phyloP scores from a whole-genome alignment of 2,329 filamentous ascomycete genomes.

The Escovopsis weberi region DNA sequence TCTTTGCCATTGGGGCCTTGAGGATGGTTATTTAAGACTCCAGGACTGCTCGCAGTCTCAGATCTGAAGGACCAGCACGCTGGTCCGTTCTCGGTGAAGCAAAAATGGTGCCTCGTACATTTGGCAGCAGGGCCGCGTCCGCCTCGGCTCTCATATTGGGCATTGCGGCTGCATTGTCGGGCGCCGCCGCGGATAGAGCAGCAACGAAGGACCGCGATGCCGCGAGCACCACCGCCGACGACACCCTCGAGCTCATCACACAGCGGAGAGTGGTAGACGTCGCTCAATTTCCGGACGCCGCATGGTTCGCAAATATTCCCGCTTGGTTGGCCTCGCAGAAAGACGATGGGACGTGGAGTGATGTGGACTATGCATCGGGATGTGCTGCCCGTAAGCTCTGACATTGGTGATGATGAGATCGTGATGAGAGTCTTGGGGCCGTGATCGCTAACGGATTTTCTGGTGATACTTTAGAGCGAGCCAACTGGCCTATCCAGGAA shows the following conservation, averaged over 20 bases:
- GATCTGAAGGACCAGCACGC: too few species aligned
- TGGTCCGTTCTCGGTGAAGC: background rate
- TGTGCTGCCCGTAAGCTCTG: conserved; percentile 9
- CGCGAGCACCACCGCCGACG: background rate
- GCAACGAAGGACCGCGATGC: background rate
- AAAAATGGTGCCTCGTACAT: conserved; percentile 2
- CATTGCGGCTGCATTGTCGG: background rate
- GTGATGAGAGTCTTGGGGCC: too few species aligned
- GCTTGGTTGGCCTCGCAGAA: conserved; percentile 9
- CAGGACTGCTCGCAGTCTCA: background rate
- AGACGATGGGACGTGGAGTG: conserved; percentile 11
- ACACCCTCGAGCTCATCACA: conserved; percentile 7
- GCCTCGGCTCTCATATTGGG: conserved; percentile 1
- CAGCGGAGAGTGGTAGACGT: conserved; percentile 9
- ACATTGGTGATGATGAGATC: background rate
- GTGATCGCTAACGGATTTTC: background rate
- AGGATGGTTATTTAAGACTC: too few species aligned
- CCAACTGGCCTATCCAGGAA: conserved; percentile 12
- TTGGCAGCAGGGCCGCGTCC: conserved; percentile 1
- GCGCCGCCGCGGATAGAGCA: too few species aligned
- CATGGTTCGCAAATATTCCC: conserved; percentile 7
- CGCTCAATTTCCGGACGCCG: conserved; percentile 10
- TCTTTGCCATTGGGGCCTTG: too few species aligned
- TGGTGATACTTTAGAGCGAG: conserved; percentile 7
- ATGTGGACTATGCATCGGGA: conserved; percentile 11